Evolutionary conservation across 129 eudicot genomes (phyloP).

Genomic region (Flaveria trinervia): DNA sequence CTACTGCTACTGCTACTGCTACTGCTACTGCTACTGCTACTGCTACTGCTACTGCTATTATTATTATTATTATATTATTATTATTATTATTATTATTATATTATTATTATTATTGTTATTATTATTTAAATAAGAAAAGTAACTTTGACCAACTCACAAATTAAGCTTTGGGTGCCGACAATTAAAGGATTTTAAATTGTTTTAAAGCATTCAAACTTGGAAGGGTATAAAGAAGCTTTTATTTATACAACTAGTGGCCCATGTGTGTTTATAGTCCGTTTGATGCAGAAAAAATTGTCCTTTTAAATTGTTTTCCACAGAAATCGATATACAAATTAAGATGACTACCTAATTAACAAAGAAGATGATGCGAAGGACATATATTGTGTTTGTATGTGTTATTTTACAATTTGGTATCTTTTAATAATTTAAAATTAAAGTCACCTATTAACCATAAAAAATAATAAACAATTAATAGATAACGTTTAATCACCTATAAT

Average conservation of each 20-base stretch:
- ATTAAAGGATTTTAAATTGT: not conserved
- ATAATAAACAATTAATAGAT: too few relatives aligned
- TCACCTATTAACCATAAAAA: too few relatives aligned
- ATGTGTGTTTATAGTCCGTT: not conserved
- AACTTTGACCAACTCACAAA: constrained; percentile 14
- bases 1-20: too few relatives aligned
- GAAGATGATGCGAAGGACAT: too few relatives aligned
- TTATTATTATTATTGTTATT: not conserved
- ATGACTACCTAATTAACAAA: not conserved
- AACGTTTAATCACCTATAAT: too few relatives aligned
- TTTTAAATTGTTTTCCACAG: not conserved
- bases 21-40: too few relatives aligned
- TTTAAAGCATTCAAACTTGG: constrained; percentile 6
- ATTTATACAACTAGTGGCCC: not conserved
- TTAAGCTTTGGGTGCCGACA: constrained; percentile 7
- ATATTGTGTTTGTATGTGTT: too few relatives aligned
- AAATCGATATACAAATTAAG: not conserved
- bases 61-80: too few relatives aligned
- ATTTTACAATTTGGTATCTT: too few relatives aligned
- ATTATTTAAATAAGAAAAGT: constrained; percentile 21
- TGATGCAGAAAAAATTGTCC: not conserved
- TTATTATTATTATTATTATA: too few relatives aligned
- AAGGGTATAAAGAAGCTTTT: constrained; percentile 3
- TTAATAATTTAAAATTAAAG: too few relatives aligned
- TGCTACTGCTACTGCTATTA: too few relatives aligned